A percentile compares a stretch with the other conserved stretches of the same genome.
These are phyloP conservation scores for Hibiscus trionum DNA, from an alignment of 345 rosid species.

Conservation along the genomic window DNA sequence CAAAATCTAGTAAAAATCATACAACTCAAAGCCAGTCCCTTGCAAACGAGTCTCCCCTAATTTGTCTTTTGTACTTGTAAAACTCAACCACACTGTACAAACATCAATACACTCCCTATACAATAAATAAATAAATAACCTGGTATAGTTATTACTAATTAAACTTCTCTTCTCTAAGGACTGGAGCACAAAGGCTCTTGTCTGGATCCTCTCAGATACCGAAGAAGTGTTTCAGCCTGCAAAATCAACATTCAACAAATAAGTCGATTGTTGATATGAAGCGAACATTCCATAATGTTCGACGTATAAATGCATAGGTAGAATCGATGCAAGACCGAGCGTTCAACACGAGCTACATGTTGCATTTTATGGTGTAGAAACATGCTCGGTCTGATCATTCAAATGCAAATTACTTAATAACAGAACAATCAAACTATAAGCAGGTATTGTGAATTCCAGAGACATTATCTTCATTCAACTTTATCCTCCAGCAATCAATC, in stretches of 20 bases:
- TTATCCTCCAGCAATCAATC: not conserved
- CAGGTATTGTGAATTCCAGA: not conserved
- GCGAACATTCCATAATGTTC: not conserved
- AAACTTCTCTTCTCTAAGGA: constrained; percentile 26
- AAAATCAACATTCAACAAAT: constrained; percentile 3
- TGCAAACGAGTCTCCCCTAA: too few relatives aligned
- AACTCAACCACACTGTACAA: constrained; percentile 46
- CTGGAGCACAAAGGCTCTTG: constrained; percentile 49
- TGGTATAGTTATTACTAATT: constrained; percentile 11
- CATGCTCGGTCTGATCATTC: not conserved
- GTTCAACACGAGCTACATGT: not conserved
- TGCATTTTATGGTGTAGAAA: not conserved
- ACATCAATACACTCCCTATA: constrained; percentile 39
- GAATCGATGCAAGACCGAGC: not conserved
- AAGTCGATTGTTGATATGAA: not conserved
- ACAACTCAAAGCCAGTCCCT: constrained; percentile 16
- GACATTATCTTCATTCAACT: not conserved
- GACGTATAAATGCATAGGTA: not conserved
- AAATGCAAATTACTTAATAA: not conserved
- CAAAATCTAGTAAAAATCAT: constrained; percentile 30
- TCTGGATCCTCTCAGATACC: constrained; percentile 65
- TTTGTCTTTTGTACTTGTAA: too few relatives aligned
- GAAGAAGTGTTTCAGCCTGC: constrained; percentile 91
- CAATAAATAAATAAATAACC: not conserved
- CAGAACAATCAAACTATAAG: not conserved